Evolutionary conservation across 75 land plant species (phyloP), one percentile per base, ranked within the genome.

Genomic region (Sequoia sempervirens): DNA sequence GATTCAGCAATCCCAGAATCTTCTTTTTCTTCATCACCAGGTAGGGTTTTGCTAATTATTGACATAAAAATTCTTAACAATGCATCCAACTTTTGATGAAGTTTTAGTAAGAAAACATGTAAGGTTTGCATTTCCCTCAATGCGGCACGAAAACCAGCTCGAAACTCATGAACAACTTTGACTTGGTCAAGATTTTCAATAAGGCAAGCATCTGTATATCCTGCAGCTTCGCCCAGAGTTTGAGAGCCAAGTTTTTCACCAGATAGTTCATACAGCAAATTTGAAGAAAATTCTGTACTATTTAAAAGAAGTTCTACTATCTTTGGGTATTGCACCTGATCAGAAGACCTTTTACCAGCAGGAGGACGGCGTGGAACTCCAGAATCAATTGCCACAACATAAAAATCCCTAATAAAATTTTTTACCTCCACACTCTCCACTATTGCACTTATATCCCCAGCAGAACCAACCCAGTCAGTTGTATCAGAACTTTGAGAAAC

Each of bases 291-390:
- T 20, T 88, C 91, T 23, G 85, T 52, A 81, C 87, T 91, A 79
- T 98, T 93, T 26, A 98, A 89, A 20, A 98, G 87, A 12, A 98
- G 90, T 90, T 96, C 99, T 37, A 98, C 95, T 58, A 96, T 43
- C 84, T 93, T 94, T 12, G 99, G 96, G 87, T 94, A 96, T 23
- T 82, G 76, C 34, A 84, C 86, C 32, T 92, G 94, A 87, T 98
- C 99, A 84, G 88, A 85, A 43, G 92, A 89, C 76, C 93, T 91
- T 91, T 96, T 98, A 69, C 92, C 92, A 37, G 94, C 94, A 64
- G 99, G 99, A 73, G 98, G 99, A 34, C 99, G 87, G 6, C 98
- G 96, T 69, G 99, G 95, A 85, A 98, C 97, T 43, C 96, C 98
- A 37, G 99, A 96, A 84, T 98, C 99, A 79, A 98, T 98, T 10